phyloP scores from a whole-genome alignment of 2,329 filamentous ascomycete genomes.

The Fusarium luffae region DNA sequence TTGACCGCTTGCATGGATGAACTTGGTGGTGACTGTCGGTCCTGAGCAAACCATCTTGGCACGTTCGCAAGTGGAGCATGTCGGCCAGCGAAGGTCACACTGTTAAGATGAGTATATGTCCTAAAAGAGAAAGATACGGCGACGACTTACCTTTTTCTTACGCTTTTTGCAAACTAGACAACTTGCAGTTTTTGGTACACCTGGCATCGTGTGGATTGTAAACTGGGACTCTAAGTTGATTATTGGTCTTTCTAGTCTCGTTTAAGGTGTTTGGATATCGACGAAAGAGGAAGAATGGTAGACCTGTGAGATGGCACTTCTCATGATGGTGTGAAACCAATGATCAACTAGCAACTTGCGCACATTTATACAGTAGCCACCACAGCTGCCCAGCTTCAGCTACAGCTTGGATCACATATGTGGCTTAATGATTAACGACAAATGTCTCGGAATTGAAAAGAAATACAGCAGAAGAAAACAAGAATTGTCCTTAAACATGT shows the following conservation, averaged over 20 bases:
- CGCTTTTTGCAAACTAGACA: neutral
- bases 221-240: neutral
- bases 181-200: neutral
- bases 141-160: neutral
- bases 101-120: rapidly evolving
- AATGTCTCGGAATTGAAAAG: neutral
- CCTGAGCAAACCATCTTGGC: neutral
- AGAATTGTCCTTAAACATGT: neutral
- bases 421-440: neutral
- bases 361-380: neutral
- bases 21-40: neutral
- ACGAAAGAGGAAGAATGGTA: neutral
- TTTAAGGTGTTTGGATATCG: neutral
- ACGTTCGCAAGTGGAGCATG: neutral
- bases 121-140: neutral
- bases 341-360: neutral
- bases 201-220: neutral
- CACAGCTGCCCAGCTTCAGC: too few relatives aligned
- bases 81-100: neutral
- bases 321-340: neutral
- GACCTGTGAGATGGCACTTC: neutral
- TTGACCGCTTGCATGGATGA: neutral
- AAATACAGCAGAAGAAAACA: neutral
- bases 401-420: too few relatives aligned
- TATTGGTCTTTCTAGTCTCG: neutral